Percentiles rank a stretch among this genome's conserved stretches.
phyloP scores from a whole-genome alignment of 2,329 filamentous ascomycete genomes.

The Fusarium citri region DNA sequence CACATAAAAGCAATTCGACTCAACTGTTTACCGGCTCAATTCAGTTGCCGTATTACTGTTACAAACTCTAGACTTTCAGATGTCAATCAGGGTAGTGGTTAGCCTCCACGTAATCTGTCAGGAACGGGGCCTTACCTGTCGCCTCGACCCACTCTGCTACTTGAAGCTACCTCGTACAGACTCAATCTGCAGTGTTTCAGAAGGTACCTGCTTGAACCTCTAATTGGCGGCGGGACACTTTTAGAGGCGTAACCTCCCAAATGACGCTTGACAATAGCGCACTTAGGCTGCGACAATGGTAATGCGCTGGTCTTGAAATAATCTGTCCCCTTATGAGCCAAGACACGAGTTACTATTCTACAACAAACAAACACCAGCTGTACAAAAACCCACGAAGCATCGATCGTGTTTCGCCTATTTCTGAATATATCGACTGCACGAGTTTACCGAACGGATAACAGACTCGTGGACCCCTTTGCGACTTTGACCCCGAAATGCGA shows the following conservation, averaged over 20 bases:
- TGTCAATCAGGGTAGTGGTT: conserved; percentile 23
- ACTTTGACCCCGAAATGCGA: conserved; percentile 38
- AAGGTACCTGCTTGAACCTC: conserved; percentile 10
- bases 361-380: conserved; percentile 15
- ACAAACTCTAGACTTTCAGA: not conserved
- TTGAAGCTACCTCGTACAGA: not conserved
- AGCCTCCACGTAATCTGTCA: conserved; percentile 37
- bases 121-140: conserved; percentile 12
- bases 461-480: conserved; percentile 40
- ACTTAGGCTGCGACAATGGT: conserved; percentile 40
- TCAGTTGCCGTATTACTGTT: not conserved
- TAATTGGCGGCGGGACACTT: conserved; percentile 12
- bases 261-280: conserved; percentile 27
- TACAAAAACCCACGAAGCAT: conserved; percentile 1
- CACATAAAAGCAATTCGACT: not conserved
- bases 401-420: not conserved
- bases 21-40: not conserved
- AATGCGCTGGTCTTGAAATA: conserved; percentile 35
- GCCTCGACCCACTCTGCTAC: conserved; percentile 17
- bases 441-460: conserved; percentile 41
- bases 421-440: not conserved
- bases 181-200: fast-evolving
- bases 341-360: conserved; percentile 30
- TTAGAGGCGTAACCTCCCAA: conserved; percentile 12
- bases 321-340: conserved; percentile 39